These are phyloP conservation scores for Spiraea crenata DNA, from an alignment of 331 rosid genomes.

Conservation along the genomic window DNA sequence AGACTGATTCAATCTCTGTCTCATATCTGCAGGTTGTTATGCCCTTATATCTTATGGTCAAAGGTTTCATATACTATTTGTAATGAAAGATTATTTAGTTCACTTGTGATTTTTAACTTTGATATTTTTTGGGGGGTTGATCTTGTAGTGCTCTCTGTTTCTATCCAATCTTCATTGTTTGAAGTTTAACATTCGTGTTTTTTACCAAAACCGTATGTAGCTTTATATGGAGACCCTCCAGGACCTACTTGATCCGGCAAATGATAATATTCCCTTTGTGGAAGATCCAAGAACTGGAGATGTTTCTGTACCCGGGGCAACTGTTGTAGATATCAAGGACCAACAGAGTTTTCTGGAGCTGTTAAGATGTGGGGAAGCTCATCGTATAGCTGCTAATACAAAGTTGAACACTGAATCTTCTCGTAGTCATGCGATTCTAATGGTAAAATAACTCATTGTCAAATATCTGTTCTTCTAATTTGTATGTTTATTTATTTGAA, in stretches of 20 bases:
- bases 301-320: slow-evolving; percentile 85
- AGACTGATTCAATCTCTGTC: slow-evolving; percentile 73
- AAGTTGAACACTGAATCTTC: slow-evolving; percentile 95
- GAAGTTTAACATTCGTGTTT: slow-evolving; percentile 14
- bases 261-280: slow-evolving; percentile 88
- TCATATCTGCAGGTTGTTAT: slow-evolving; percentile 78
- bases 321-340: slow-evolving; percentile 80
- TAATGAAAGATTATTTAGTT: neutral
- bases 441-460: slow-evolving; percentile 54
- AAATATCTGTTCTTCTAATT: slow-evolving; percentile 18
- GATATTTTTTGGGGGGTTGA: slow-evolving; percentile 14
- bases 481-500: neutral
- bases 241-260: slow-evolving; percentile 86
- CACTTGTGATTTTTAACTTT: neutral
- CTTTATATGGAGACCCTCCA: slow-evolving; percentile 96
- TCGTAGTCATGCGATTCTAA: slow-evolving; percentile 95
- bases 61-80: neutral
- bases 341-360: slow-evolving; percentile 76
- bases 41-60: neutral
- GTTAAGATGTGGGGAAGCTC: slow-evolving; percentile 81
- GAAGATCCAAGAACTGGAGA: slow-evolving; percentile 97
- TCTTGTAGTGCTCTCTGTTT: slow-evolving; percentile 25
- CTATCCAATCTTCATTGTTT: neutral
- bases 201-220: slow-evolving; percentile 42
- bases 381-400: slow-evolving; percentile 92